phyloP scores from a whole-genome alignment of 768 basidiomycete genomes.

The Trametes villosa region DNA sequence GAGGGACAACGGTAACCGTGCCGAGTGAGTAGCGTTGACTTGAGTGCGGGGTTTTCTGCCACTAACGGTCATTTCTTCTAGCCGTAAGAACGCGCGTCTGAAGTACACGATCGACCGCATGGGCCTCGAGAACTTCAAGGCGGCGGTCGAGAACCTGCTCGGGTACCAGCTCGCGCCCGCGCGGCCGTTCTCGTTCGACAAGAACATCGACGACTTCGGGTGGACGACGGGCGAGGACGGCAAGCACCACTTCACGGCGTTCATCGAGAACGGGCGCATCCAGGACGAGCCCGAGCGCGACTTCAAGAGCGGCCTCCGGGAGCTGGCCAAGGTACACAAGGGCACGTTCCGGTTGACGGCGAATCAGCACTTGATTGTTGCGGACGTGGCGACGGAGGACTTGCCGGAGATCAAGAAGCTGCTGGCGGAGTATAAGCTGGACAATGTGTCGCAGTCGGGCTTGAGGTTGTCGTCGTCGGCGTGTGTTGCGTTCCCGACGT shows the following conservation, averaged over 20 bases:
- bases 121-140: slow-evolving; percentile 86
- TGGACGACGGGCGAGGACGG: slow-evolving; percentile 91
- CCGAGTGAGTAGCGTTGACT: slow-evolving; percentile 87
- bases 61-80: not conserved
- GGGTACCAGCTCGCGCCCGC: slow-evolving; percentile 78
- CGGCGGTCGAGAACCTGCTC: slow-evolving; percentile 86
- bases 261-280: slow-evolving; percentile 98
- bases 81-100: slow-evolving; percentile 74
- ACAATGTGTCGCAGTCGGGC: slow-evolving; percentile 80
- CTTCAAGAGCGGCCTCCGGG: slow-evolving; percentile 91
- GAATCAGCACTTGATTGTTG: slow-evolving; percentile 92
- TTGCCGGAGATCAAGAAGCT: slow-evolving; percentile 77
- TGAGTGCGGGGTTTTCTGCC: no score
- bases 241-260: slow-evolving; percentile 88
- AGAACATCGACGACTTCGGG: slow-evolving; percentile 93
- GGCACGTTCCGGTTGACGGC: slow-evolving; percentile 92
- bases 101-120: slow-evolving; percentile 98
- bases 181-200: slow-evolving; percentile 79
- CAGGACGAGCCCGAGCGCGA: slow-evolving; percentile 88
- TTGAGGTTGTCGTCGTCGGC: slow-evolving; percentile 90
- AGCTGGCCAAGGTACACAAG: slow-evolving; percentile 94
- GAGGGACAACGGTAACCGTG: slow-evolving; percentile 94
- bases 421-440: slow-evolving; percentile 84
- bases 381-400: slow-evolving; percentile 78
- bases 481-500: slow-evolving; percentile 97